Percentiles rank a stretch among this genome's conserved stretches.
Evolutionary conservation across 176 grass and related monocot species (phyloP).

Genomic region (Coix lacrymajobi): DNA sequence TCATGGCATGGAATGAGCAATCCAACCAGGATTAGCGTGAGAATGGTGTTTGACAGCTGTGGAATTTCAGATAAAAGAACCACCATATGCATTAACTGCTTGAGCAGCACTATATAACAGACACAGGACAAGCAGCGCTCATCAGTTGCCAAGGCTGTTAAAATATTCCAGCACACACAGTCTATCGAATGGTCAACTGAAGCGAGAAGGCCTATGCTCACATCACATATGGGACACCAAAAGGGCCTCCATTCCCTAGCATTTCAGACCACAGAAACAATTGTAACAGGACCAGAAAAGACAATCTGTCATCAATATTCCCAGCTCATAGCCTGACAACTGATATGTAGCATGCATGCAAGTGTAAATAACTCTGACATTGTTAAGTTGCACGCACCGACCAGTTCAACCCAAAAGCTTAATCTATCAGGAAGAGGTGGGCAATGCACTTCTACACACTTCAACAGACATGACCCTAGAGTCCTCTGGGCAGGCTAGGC

Average conservation of each 20-base stretch:
- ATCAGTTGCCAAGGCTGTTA: not conserved
- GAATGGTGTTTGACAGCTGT: constrained; percentile 14
- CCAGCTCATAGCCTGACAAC: not conserved
- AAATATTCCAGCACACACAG: not conserved
- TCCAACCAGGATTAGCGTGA: not conserved
- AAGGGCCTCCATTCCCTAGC: not conserved
- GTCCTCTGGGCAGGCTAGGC: constrained; percentile 32
- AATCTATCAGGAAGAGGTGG: too few species aligned
- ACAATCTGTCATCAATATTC: not conserved
- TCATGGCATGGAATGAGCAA: constrained; percentile 16
- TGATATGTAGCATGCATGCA: too few species aligned
- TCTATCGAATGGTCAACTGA: not conserved
- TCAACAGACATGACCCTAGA: constrained; percentile 78
- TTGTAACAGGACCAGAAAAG: not conserved
- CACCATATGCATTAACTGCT: not conserved
- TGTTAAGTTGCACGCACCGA: too few species aligned
- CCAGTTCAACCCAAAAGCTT: too few species aligned
- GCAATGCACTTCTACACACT: too few species aligned
- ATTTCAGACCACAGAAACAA: not conserved
- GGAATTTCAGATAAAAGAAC: not conserved
- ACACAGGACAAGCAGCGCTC: not conserved
- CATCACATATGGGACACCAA: not conserved
- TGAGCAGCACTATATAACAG: not conserved
- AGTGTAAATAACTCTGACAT: constrained; percentile 12
- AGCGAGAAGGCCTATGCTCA: not conserved